A percentile compares a stretch with the other conserved stretches of the same genome.
These are phyloP conservation scores for Nepenthes alata DNA, from an alignment of 179 eudicot genomes.

Conservation along the genomic window DNA sequence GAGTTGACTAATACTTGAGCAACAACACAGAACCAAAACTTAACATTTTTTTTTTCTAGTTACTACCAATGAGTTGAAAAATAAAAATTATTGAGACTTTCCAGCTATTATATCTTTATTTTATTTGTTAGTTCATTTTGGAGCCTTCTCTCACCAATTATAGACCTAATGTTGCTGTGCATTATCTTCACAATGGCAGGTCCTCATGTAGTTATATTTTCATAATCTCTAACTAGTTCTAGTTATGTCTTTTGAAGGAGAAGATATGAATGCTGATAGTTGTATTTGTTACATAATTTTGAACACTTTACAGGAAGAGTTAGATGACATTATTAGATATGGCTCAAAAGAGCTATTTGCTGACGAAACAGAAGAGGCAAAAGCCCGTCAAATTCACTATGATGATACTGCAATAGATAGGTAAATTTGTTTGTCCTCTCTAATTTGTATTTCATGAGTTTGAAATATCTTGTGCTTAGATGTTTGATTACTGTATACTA, in stretches of 20 bases:
- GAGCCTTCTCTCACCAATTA: too few relatives aligned
- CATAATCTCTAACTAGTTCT: too few relatives aligned
- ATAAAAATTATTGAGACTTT: too few relatives aligned
- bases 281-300: background rate
- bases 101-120: too few relatives aligned
- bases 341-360: slow-evolving; percentile 92
- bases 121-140: too few relatives aligned
- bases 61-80: too few relatives aligned
- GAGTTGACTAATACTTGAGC: too few relatives aligned
- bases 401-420: slow-evolving; percentile 92
- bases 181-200: too few relatives aligned
- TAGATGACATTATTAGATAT: slow-evolving; percentile 92
- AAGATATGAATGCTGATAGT: slow-evolving; percentile 2
- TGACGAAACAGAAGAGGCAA: slow-evolving; percentile 90
- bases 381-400: slow-evolving; percentile 94
- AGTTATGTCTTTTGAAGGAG: background rate
- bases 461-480: slow-evolving; percentile 3
- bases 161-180: too few relatives aligned
- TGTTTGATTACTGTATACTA: background rate
- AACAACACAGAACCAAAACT: too few relatives aligned
- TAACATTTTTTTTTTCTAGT: too few relatives aligned
- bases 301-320: slow-evolving; percentile 56
- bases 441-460: background rate
- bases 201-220: too few relatives aligned
- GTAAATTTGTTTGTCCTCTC: slow-evolving; percentile 21